Base-by-base conservation (phyloP, 108 stramenopile genomes). In the Thalassiosira profunda region DNA sequence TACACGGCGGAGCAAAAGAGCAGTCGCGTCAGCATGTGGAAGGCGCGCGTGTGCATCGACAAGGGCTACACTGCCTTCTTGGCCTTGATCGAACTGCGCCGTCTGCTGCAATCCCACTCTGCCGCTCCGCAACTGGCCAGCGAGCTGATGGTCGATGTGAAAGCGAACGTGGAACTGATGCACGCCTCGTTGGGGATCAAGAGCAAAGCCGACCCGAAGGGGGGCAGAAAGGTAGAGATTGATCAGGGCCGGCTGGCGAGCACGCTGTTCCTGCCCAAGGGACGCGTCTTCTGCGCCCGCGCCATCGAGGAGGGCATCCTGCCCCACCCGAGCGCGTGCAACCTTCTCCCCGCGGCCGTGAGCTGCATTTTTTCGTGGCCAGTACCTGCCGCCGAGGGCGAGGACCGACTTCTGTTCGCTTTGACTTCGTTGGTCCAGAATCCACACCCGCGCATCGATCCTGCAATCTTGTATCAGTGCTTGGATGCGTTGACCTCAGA, bases 1-100 rank as follows among this genome's bases (percentile, higher is more conserved):
- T 76, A 76, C 41, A 62, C 63, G 49, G 15, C 46, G 43, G 74
- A 72, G 21, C 63, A 81, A 49, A 45, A 61, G 11, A 69, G 85
- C 26, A 40, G 57, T 25, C 73, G 80, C 15, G 83, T 86, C 5
- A 72, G 72, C 30, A 57, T 91, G 21, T 94, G 93, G 90, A 91
- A 90, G 58, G 85, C 90, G 36, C 85, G 93, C n/a, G 75, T 92
- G 20, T 73, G 84, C 42, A 87, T 86, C 57, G 93, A 94, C 53
- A 87, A 87, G 63, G 90, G 84, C 1, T 85, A 91, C 49, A 86
- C 88, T 63, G 85, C 93, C n/a, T 88, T 76, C 58, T 76, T 82
- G 34, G 79, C 70, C 0, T 73, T 94, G 30, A 78, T 85, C 31
- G 86, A 94, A 24, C 74, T 86, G 17, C 87, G 90, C 74, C 74